phyloP scores from a whole-genome alignment of 1,284 basidiomycete species.

The Gomphus bonarii region DNA sequence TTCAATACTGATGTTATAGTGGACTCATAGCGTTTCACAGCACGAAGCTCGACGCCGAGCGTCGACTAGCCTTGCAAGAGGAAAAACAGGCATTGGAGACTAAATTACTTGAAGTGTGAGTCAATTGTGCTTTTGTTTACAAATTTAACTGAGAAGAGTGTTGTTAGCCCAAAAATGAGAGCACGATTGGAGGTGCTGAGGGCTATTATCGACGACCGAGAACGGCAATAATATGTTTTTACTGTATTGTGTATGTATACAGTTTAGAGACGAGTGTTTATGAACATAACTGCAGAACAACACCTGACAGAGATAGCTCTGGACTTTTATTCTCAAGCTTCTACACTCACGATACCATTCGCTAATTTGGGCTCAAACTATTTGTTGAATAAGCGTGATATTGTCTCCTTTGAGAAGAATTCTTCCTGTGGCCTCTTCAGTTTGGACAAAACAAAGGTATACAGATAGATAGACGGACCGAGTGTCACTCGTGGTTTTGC shows the following conservation, averaged over 20 bases:
- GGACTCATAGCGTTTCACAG: slow-evolving; percentile 27
- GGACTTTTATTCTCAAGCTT: not conserved
- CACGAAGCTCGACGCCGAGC: slow-evolving; percentile 86
- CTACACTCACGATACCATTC: not conserved
- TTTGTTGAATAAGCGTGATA: slow-evolving; percentile 87
- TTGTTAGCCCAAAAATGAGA: slow-evolving; percentile 66
- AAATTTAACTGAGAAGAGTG: not conserved
- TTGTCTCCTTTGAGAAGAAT: slow-evolving; percentile 94
- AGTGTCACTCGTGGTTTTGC: slow-evolving; percentile 75
- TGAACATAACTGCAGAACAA: not conserved
- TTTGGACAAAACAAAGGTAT: not conserved
- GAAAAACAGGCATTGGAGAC: slow-evolving; percentile 83
- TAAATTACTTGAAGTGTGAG: slow-evolving; percentile 74
- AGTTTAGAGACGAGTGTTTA: not conserved
- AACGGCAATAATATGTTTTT: not conserved
- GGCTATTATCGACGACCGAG: slow-evolving; percentile 16
- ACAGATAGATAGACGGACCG: slow-evolving; percentile 35
- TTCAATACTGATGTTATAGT: slow-evolving; percentile 8
- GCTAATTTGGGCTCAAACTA: slow-evolving; percentile 18
- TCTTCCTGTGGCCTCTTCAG: slow-evolving; percentile 47
- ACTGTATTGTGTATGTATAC: too few species aligned
- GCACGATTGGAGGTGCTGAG: slow-evolving; percentile 66
- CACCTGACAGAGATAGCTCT: not conserved
- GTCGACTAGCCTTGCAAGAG: slow-evolving; percentile 84
- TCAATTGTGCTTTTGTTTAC: not conserved